Evolutionary conservation across 129 eudicot species (phyloP).

Genomic region (Arctium lappa): DNA sequence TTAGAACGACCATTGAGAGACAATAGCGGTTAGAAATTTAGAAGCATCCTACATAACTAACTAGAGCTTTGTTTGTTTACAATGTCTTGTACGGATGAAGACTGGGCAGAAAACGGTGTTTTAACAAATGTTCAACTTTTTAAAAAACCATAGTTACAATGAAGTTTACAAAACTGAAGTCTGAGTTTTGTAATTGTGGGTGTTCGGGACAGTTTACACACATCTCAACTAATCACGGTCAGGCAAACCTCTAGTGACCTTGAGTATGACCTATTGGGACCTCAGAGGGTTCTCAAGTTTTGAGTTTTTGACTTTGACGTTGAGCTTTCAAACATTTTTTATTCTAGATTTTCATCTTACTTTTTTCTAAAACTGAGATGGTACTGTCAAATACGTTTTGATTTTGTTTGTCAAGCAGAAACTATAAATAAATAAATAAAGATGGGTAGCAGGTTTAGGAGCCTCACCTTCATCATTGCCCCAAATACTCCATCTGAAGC

Average conservation of each 20-base stretch:
- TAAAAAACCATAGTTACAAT: neutral
- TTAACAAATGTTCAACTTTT: neutral
- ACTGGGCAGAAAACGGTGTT: neutral
- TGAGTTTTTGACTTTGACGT: no score
- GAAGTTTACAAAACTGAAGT: no score
- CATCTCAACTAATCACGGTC: no score
- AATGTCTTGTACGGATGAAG: neutral
- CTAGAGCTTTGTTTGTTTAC: neutral
- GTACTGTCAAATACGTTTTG: neutral
- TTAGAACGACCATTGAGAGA: neutral
- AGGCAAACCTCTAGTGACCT: no score
- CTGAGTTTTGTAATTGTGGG: no score
- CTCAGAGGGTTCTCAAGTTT: no score
- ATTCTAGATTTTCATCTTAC: neutral
- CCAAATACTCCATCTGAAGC: slow-evolving; percentile 90
- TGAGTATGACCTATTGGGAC: no score
- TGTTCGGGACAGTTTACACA: no score
- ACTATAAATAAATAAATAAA: neutral
- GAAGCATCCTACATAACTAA: neutral
- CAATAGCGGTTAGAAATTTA: neutral
- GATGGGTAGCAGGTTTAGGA: neutral
- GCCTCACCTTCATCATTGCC: slow-evolving; percentile 95
- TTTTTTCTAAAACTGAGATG: neutral
- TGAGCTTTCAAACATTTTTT: neutral
- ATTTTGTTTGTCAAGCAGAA: neutral